Conservation (phyloP, 2,329 filamentous ascomycete genomes). For the Neobulgaria alba region DNA sequence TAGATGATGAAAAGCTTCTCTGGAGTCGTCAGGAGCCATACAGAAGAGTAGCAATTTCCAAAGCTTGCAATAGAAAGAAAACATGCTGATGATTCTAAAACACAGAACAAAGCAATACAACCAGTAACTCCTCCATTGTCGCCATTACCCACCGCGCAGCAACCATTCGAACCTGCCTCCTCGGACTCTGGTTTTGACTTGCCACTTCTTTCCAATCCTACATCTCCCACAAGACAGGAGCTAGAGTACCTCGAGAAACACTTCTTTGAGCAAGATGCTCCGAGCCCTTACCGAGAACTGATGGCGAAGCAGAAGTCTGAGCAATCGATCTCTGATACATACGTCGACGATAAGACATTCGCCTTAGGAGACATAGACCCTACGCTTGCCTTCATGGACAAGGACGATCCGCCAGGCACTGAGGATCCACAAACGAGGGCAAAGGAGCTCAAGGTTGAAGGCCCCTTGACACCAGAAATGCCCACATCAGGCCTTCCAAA, state of each 20-base stretch:
- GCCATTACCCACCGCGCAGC: slow-evolving; percentile 10
- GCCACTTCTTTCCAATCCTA: slow-evolving; percentile 19
- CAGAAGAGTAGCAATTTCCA: slow-evolving; percentile 16
- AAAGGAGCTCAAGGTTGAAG: slow-evolving; percentile 25
- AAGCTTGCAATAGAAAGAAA: not conserved
- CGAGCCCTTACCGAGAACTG: slow-evolving; percentile 13
- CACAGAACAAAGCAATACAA: slow-evolving; percentile 19
- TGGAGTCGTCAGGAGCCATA: slow-evolving; percentile 16
- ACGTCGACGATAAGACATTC: slow-evolving; percentile 40
- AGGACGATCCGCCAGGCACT: slow-evolving; percentile 3
- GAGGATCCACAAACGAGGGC: slow-evolving; percentile 7
- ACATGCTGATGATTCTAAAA: too few species aligned
- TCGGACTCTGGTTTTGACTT: slow-evolving; percentile 19
- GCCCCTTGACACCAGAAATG: slow-evolving; percentile 21
- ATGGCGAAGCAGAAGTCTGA: not conserved
- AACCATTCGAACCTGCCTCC: slow-evolving; percentile 20
- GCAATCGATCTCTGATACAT: slow-evolving; percentile 2
- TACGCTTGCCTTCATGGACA: slow-evolving; percentile 11
- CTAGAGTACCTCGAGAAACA: slow-evolving; percentile 20
- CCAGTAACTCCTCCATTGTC: slow-evolving; percentile 27
- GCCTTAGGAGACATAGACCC: slow-evolving; percentile 58
- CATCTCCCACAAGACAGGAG: slow-evolving; percentile 19
- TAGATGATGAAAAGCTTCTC: slow-evolving; percentile 17
- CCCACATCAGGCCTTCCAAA: slow-evolving; percentile 9
- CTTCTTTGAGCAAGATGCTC: slow-evolving; percentile 25